Percentiles rank a stretch among this genome's conserved stretches.
Conservation (phyloP, 2,329 filamentous ascomycete species). For the Botrytis cinerea region DNA sequence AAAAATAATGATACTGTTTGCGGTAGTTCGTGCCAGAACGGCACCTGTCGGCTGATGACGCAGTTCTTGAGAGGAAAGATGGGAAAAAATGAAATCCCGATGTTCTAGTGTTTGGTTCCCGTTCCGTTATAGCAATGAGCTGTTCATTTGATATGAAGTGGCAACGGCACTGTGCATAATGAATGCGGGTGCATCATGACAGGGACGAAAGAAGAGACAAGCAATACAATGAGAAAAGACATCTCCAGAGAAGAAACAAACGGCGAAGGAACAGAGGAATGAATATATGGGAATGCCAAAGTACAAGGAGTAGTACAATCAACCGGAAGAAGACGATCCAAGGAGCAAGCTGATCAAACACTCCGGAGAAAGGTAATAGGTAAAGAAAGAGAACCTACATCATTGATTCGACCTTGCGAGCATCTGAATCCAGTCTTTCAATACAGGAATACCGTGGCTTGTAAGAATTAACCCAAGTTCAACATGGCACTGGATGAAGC, state of each 20-base stretch:
- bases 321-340: background rate
- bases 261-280: background rate
- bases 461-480: background rate
- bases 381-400: background rate
- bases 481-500: slow-evolving; percentile 10
- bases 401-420: slow-evolving; percentile 7
- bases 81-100: slow-evolving; percentile 6
- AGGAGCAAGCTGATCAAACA: background rate
- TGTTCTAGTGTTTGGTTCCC: background rate
- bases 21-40: slow-evolving; percentile 2
- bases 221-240: background rate
- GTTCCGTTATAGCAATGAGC: slow-evolving; percentile 4
- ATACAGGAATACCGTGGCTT: slow-evolving; percentile 5
- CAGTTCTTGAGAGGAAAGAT: background rate
- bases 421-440: background rate
- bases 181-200: slow-evolving; percentile 13
- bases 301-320: background rate
- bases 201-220: slow-evolving; percentile 2
- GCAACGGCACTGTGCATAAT: background rate
- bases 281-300: background rate
- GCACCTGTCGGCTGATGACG: slow-evolving; percentile 7
- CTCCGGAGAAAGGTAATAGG: background rate
- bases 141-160: slow-evolving; percentile 21
- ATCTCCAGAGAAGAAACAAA: background rate
- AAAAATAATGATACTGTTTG: background rate